These are phyloP conservation scores for Phanerochaete carnosa DNA, from an alignment of 768 basidiomycete genomes.

Conservation along the genomic window DNA sequence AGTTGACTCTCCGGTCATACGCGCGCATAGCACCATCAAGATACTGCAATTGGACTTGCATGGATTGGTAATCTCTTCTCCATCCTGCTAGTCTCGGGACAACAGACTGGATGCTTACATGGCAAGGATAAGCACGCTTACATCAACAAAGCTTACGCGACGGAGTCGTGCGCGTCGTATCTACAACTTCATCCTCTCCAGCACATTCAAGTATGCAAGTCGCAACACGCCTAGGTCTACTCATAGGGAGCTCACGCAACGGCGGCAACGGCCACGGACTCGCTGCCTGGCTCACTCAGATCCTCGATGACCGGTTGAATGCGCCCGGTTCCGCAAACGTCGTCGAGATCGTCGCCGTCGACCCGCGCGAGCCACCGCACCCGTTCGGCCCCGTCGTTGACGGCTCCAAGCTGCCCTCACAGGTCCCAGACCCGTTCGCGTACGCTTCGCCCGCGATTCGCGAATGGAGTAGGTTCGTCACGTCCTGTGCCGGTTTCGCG, in stretches of 20 bases:
- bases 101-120: too few species aligned
- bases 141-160: not conserved
- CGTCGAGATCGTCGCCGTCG: constrained; percentile 21
- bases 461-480: constrained; percentile 29
- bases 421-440: constrained; percentile 20
- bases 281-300: constrained; percentile 19
- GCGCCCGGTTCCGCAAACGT: not conserved
- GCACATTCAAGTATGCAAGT: constrained; percentile 12
- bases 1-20: too few species aligned
- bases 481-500: constrained; percentile 29
- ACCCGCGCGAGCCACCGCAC: constrained; percentile 23
- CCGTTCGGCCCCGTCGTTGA: constrained; percentile 27
- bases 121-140: not conserved
- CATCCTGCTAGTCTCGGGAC: too few species aligned
- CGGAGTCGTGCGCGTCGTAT: too few species aligned
- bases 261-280: constrained; percentile 23
- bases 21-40: too few species aligned
- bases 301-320: constrained; percentile 16
- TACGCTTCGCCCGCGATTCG: constrained; percentile 28
- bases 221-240: constrained; percentile 16
- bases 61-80: not conserved
- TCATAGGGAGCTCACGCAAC: constrained; percentile 22
- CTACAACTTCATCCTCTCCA: too few species aligned
- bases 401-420: constrained; percentile 25
- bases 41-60: too few species aligned